Conservation (phyloP, 805 yeast genomes). For the Ogataea nakhonphanomensis region DNA sequence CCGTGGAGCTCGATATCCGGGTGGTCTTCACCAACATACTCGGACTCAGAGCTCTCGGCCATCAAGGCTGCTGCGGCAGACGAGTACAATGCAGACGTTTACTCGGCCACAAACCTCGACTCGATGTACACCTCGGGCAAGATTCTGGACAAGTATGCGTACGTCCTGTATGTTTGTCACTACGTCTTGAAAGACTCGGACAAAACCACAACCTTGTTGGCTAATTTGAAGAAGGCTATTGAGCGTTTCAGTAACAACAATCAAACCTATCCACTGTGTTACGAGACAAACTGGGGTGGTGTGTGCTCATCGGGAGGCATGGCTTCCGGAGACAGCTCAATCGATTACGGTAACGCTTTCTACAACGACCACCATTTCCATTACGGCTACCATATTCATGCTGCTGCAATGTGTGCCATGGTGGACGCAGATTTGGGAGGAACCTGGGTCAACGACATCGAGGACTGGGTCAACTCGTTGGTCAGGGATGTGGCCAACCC, state of each 20-base stretch:
- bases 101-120: slow-evolving; percentile 42
- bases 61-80: slow-evolving; percentile 33
- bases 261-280: slow-evolving; percentile 67
- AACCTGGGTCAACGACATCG: slow-evolving; percentile 45
- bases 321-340: slow-evolving; percentile 39
- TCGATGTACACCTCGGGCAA: slow-evolving; percentile 81
- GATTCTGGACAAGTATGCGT: slow-evolving; percentile 80
- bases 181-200: slow-evolving; percentile 55
- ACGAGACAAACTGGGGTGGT: slow-evolving; percentile 76
- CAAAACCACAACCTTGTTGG: slow-evolving; percentile 50
- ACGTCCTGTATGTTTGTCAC: slow-evolving; percentile 67
- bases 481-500: slow-evolving; percentile 68
- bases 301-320: slow-evolving; percentile 63
- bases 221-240: slow-evolving; percentile 59
- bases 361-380: slow-evolving; percentile 79
- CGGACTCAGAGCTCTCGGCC: slow-evolving; percentile 18
- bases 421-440: slow-evolving; percentile 51
- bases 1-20: slow-evolving; percentile 56
- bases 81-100: slow-evolving; percentile 41
- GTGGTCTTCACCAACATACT: slow-evolving; percentile 21
- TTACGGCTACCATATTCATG: slow-evolving; percentile 70
- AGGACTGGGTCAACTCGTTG: slow-evolving; percentile 55
- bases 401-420: slow-evolving; percentile 58
- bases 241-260: slow-evolving; percentile 61
- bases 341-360: slow-evolving; percentile 70